These are phyloP conservation scores for Penicillium coprophilum DNA, from an alignment of 495 filamentous ascomycete species.

Conservation along the genomic window DNA sequence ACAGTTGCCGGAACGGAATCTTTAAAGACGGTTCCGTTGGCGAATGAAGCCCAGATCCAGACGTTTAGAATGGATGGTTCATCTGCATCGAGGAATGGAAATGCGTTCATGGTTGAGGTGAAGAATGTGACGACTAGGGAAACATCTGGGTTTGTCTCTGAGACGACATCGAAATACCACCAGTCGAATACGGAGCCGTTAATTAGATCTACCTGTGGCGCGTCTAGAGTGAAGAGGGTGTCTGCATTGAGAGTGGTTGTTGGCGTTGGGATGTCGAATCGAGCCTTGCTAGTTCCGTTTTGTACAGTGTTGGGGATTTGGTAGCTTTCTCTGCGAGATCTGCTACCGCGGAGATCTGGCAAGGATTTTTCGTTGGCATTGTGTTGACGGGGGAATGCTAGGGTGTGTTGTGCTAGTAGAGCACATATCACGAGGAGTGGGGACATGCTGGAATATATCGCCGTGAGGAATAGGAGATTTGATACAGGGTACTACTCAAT, in stretches of 20 bases:
- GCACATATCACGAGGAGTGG: background rate
- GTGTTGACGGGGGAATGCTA: background rate
- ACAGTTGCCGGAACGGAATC: slow-evolving; percentile 22
- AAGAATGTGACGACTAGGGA: slow-evolving; percentile 34
- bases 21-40: slow-evolving; percentile 23
- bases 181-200: slow-evolving; percentile 40
- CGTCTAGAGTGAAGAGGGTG: slow-evolving; percentile 25
- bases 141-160: slow-evolving; percentile 15
- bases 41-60: slow-evolving; percentile 28
- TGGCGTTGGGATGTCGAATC: slow-evolving; percentile 15
- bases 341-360: background rate
- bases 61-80: slow-evolving; percentile 23
- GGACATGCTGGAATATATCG: background rate
- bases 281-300: slow-evolving; percentile 11
- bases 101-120: slow-evolving; percentile 23
- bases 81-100: slow-evolving; percentile 19
- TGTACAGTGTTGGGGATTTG: slow-evolving; percentile 18
- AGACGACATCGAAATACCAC: slow-evolving; percentile 45
- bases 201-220: slow-evolving; percentile 28
- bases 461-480: too few relatives aligned
- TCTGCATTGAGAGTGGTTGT: slow-evolving; percentile 1
- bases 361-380: background rate
- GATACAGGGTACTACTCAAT: background rate
- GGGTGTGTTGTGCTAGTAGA: background rate
- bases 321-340: slow-evolving; percentile 4